A percentile compares a stretch with the other conserved stretches of the same genome.
Conservation (phyloP, 306 rosid genomes). For the Clitoria ternatea region DNA sequence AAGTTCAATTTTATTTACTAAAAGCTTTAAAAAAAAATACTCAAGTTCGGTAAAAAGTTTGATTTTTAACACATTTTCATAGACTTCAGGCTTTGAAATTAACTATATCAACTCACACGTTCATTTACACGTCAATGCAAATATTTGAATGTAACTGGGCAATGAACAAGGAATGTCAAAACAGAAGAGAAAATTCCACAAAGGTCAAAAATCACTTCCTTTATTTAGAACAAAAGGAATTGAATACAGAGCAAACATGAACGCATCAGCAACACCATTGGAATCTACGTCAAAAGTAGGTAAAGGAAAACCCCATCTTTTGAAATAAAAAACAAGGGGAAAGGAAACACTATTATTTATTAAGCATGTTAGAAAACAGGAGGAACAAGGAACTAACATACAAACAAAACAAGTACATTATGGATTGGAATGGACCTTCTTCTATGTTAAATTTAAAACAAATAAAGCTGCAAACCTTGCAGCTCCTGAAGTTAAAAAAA, state of each 20-base stretch:
- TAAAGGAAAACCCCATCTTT: conserved; percentile 17
- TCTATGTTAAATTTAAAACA: background rate
- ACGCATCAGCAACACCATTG: background rate
- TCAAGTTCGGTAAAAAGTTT: too few relatives aligned
- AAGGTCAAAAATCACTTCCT: too few relatives aligned
- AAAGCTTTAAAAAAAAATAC: too few relatives aligned
- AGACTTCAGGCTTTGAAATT: too few relatives aligned
- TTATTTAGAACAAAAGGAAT: conserved; percentile 33
- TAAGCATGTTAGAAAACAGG: background rate
- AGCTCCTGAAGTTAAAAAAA: conserved; percentile 33
- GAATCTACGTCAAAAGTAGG: conserved; percentile 23
- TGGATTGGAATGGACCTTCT: too few relatives aligned
- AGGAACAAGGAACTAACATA: background rate
- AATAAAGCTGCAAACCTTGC: conserved; percentile 41
- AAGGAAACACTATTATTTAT: background rate
- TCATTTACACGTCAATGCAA: too few relatives aligned
- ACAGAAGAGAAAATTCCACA: too few relatives aligned
- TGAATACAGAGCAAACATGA: conserved; percentile 25
- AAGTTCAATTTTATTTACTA: too few relatives aligned
- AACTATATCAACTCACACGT: too few relatives aligned
- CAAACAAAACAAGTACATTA: conserved; percentile 15
- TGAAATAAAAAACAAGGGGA: background rate
- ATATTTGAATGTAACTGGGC: too few relatives aligned
- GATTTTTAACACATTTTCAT: too few relatives aligned
- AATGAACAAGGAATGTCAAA: too few relatives aligned